Base-by-base conservation (phyloP, 1,284 basidiomycete genomes). In the Chalciporus sp. region DNA sequence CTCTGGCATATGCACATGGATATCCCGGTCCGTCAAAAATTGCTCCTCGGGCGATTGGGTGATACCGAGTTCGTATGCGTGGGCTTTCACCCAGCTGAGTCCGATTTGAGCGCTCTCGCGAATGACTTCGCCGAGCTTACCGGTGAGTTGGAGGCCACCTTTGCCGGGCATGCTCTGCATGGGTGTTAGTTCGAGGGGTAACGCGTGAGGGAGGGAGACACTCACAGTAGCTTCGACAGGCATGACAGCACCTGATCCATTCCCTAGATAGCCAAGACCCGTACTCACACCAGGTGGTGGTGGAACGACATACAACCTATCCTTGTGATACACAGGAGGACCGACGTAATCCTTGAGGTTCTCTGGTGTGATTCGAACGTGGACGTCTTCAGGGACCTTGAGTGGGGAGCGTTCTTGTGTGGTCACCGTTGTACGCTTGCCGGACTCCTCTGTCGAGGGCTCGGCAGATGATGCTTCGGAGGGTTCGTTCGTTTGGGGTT, bases 121-220 rank as follows among this genome's bases (percentile, higher is more conserved):
- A 69, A 98, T 98, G 56, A 98, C 96, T 66, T 99, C 96, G 48
- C 96, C 96, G 2, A 99, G 87, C 77, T 98, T 98, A 48, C 96
- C 96, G 0, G 96, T 98, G 7, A 98, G 76, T 65, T 95, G 94
- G 3, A 98, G 76, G 8, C 79, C 80, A 11, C 94, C 95, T 70
- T 95, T 95, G 7, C 93, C 94, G 27, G 93, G 94, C 92, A 95
- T 95, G 51, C 84, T 86, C 92, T 94, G 62, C 12, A 50, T 7
- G 23, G 14, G 23, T 17, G 9, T 14, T 6, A 8, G 7, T 23
- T 10, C 48, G 39, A 46, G 17, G n/a, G n/a, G n/a, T n/a, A n/a
- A n/a, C n/a, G n/a, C n/a, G 23, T 2, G 23, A 23, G 23, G 23
- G 23, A 23, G 23, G 23, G 23, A 28, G 40, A 26, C 2, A 80